Evolutionary conservation across 106 monocot genomes (phyloP).

Genomic region (Allium cepa): DNA sequence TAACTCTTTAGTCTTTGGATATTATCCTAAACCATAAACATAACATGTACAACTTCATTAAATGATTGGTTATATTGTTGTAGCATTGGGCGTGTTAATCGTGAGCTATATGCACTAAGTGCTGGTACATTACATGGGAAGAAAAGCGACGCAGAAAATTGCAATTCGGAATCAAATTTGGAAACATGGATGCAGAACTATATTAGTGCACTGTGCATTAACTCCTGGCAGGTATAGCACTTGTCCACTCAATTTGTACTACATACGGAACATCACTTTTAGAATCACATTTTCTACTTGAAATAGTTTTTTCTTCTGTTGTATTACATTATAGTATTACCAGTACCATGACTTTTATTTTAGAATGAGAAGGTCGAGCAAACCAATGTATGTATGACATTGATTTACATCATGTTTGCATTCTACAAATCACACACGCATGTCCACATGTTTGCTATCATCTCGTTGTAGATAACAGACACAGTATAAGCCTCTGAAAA

Average conservation of each 20-base stretch:
- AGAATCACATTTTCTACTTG: too few relatives aligned
- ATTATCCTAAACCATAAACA: neutral
- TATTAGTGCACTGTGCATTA: slow-evolving; percentile 66
- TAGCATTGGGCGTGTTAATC: slow-evolving; percentile 92
- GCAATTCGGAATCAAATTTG: slow-evolving; percentile 29
- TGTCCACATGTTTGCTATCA: too few relatives aligned
- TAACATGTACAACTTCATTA: neutral
- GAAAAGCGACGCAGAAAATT: slow-evolving; percentile 5
- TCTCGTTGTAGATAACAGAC: too few relatives aligned
- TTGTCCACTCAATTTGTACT: neutral
- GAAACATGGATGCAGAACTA: slow-evolving; percentile 78
- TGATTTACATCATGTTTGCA: too few relatives aligned
- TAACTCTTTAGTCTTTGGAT: neutral
- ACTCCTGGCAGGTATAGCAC: slow-evolving; percentile 81
- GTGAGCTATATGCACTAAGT: slow-evolving; percentile 86
- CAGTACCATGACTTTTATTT: too few relatives aligned
- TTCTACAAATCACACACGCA: too few relatives aligned
- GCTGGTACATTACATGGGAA: slow-evolving; percentile 57
- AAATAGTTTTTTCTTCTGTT: too few relatives aligned
- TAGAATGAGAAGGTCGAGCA: too few relatives aligned
- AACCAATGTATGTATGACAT: too few relatives aligned
- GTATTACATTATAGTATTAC: too few relatives aligned
- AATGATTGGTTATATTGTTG: slow-evolving; percentile 12
- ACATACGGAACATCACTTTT: neutral
- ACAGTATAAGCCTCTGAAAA: too few relatives aligned